phyloP scores from a whole-genome alignment of 2,329 filamentous ascomycete species.

The Aspergillus aculeatinus region DNA sequence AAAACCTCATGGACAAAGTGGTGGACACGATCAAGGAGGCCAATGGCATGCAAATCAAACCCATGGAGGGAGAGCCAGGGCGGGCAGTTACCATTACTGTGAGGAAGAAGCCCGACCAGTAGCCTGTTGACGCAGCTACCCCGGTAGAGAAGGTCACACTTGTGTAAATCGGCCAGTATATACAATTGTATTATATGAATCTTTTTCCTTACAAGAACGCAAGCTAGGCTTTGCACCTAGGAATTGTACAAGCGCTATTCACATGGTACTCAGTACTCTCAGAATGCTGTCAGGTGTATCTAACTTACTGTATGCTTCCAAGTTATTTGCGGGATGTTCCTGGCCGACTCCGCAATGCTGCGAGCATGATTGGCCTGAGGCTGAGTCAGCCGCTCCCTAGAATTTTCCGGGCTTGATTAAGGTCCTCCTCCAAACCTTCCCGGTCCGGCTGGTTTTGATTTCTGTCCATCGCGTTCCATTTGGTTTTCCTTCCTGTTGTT shows the following conservation, averaged over 20 bases:
- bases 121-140: too few species aligned
- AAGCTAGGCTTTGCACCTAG: too few species aligned
- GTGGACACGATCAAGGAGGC: slow-evolving; percentile 46
- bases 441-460: slow-evolving; percentile 19
- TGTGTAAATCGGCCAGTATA: slow-evolving; percentile 15
- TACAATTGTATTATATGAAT: too few species aligned
- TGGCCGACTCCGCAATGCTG: slow-evolving; percentile 30
- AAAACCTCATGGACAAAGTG: slow-evolving; percentile 56
- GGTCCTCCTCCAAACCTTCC: slow-evolving; percentile 12
- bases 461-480: slow-evolving; percentile 30
- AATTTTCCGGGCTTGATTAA: slow-evolving; percentile 30
- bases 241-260: too few species aligned
- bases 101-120: slow-evolving; percentile 29
- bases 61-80: slow-evolving; percentile 44
- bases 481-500: slow-evolving; percentile 26
- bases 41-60: slow-evolving; percentile 41
- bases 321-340: neutral
- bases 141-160: neutral
- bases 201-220: too few species aligned
- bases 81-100: slow-evolving; percentile 39
- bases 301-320: too few species aligned
- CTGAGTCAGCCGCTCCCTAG: slow-evolving; percentile 42
- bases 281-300: neutral
- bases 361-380: slow-evolving; percentile 31
- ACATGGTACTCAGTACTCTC: too few species aligned